Base-by-base conservation (phyloP, 2,329 filamentous ascomycete genomes). In the Fusarium drepaniforme region DNA sequence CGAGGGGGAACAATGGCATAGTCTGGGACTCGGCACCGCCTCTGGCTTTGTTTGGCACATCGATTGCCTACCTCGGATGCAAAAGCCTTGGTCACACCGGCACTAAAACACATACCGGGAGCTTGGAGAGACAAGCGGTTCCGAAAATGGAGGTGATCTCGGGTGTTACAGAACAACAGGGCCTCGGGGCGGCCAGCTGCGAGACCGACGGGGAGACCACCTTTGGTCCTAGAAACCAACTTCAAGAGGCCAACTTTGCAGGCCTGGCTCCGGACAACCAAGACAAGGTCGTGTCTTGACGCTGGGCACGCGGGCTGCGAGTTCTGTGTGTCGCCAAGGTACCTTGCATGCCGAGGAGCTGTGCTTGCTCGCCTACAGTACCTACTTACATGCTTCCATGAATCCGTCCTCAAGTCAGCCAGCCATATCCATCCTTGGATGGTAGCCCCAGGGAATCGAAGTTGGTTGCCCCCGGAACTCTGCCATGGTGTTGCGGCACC, bases 91-190 rank as follows among this genome's bases (percentile, higher is more conserved):
- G 72, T 67, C 62, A 51, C 21, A 46, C 46, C 25, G 49, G 56
- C 40, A 66, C 59, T 58, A 62, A 75, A 73, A 63, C 72, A 67
- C 66, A 75, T 73, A 75, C 66, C 72, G 66, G 60, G 70, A 73
- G 70, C 66, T 58, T 75, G 70, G 73, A 70, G 69, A 75, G 73
- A 73, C 63, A 75, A 60, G 67, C 51, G 63, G 57, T 67, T 44
- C 66, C 57, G 53, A 63, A 65, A 62, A 60, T 71, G 73, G 57
- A 71, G 23, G 56, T 40, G 42, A 65, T 67, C 40, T 67, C 49
- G 60, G 66, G 60, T 71, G 42, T 68, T 68, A 71, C 73, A 71
- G 53, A 62, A 64, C 18, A 74, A 62, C 42, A 66, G 59, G 51
- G 23, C 57, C 40, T 66, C 44, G 56, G 62, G 40, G 61, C 49